A percentile compares a stretch with the other conserved stretches of the same genome.
Conservation (phyloP, 345 rosid species). For the Gossypium arboreum region DNA sequence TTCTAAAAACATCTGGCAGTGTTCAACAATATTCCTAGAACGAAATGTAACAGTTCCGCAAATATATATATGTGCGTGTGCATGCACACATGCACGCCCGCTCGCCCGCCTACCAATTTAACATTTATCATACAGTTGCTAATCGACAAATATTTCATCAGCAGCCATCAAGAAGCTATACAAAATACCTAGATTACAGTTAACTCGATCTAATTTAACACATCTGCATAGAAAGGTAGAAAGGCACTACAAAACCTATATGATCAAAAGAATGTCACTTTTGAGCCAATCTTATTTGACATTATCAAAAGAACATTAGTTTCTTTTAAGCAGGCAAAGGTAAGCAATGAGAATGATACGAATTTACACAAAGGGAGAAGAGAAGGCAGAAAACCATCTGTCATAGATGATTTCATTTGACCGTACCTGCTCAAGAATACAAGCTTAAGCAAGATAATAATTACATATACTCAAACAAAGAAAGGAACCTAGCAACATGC, state of each 20-base stretch:
- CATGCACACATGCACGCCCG: too few species aligned
- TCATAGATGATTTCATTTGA: neutral
- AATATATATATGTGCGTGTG: too few species aligned
- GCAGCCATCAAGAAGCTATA: neutral
- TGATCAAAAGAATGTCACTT: neutral
- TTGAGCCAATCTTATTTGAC: neutral
- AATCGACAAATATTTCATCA: neutral
- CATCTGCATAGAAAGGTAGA: neutral
- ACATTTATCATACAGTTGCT: neutral
- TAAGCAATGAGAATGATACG: neutral
- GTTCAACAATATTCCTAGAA: constrained; percentile 4
- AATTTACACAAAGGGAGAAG: neutral
- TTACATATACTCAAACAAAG: neutral
- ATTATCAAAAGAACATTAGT: neutral
- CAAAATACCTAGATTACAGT: neutral
- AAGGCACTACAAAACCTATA: neutral
- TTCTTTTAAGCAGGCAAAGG: neutral
- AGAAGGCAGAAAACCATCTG: neutral
- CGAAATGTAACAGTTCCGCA: neutral
- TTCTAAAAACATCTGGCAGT: neutral
- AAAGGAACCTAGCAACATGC: neutral
- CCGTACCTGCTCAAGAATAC: neutral
- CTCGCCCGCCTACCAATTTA: neutral
- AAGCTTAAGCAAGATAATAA: neutral
- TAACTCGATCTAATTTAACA: neutral